Conservation (phyloP, 805 yeast genomes). For the Teunomyces gatunensis region DNA sequence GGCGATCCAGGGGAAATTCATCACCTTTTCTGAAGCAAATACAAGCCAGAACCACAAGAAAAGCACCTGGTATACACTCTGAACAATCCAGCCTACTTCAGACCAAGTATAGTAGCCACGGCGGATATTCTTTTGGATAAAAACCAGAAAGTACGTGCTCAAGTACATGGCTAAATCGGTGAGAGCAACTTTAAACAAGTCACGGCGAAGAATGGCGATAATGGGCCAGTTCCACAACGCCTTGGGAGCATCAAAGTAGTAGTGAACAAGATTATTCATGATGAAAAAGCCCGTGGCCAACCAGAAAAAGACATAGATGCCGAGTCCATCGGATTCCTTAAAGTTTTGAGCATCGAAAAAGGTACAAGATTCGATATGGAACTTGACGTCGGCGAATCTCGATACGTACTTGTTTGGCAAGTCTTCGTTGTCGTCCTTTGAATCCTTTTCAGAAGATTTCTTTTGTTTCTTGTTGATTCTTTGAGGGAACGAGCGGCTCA, state of each 20-base stretch:
- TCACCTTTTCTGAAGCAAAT: conserved; percentile 46
- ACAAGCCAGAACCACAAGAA: conserved; percentile 54
- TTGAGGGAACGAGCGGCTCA: background rate
- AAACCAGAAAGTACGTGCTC: conserved; percentile 56
- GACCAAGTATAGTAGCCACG: conserved; percentile 56
- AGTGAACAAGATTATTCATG: conserved; percentile 52
- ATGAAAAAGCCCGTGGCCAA: conserved; percentile 56
- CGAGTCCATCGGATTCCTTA: conserved; percentile 57
- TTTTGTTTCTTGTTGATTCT: background rate
- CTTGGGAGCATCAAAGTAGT: conserved; percentile 46
- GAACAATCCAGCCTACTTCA: conserved; percentile 59
- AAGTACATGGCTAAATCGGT: conserved; percentile 77
- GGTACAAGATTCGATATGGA: conserved; percentile 36
- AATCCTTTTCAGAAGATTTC: background rate
- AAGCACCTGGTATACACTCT: conserved; percentile 51
- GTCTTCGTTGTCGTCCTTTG: background rate
- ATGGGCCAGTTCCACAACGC: conserved; percentile 52
- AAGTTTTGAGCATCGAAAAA: conserved; percentile 54
- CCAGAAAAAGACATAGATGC: conserved; percentile 83
- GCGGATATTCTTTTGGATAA: conserved; percentile 56
- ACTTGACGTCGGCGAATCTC: conserved; percentile 54
- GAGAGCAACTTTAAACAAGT: conserved; percentile 63
- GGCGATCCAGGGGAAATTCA: conserved; percentile 83
- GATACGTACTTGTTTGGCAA: conserved; percentile 35
- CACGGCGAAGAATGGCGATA: conserved; percentile 54